Evolutionary conservation across 768 basidiomycete genomes (phyloP), one percentile per base, ranked within the genome.

Genomic region (Tylopilus intermedius): DNA sequence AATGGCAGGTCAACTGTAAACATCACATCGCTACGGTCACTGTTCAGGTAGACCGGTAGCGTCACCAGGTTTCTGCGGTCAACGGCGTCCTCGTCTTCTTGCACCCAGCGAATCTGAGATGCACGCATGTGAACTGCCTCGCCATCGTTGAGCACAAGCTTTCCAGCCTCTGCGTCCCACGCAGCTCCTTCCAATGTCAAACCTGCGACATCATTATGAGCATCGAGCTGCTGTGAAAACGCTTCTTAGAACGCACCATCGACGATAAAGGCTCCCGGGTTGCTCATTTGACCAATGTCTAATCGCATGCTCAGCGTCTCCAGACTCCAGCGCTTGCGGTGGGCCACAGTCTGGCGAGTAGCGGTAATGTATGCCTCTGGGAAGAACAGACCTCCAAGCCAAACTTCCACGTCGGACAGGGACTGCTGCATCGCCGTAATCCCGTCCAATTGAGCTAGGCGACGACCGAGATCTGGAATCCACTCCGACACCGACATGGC

Each of bases 361-460:
- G 95, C 95, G 1, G 95, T 97, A 62, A 98, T 80, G 67, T 93
- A 98, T 3, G 94, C 94, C 64, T 94, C 91, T 0, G 95, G 96
- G 80, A 90, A 94, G 79, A 98, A 97, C 51, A 99, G 70, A 0
- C 91, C 90, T 22, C 95, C 94, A 13, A 98, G 81, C 89, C 91
- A 92, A 42, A 96, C 88, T 69, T 90, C 83, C 44, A 88, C 73
- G 59, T 88, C 76, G 58, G 74, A 78, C 57, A 86, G 70, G 62
- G 77, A 83, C 56, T 86, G 83, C 13, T 71, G 66, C 70, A 71
- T 66, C n/a, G 58, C 39, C 15, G 68, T 70, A 51, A 97, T 83
- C 30, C 73, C 70, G 48, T 93, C 82, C 37, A 98, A 79, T 65
- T 98, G 95, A n/a, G 71, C 78, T 33, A 98, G 71, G 21, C 96